Base-by-base conservation (phyloP, 2,329 filamentous ascomycete genomes). In the Pyrenophora seminiperda region DNA sequence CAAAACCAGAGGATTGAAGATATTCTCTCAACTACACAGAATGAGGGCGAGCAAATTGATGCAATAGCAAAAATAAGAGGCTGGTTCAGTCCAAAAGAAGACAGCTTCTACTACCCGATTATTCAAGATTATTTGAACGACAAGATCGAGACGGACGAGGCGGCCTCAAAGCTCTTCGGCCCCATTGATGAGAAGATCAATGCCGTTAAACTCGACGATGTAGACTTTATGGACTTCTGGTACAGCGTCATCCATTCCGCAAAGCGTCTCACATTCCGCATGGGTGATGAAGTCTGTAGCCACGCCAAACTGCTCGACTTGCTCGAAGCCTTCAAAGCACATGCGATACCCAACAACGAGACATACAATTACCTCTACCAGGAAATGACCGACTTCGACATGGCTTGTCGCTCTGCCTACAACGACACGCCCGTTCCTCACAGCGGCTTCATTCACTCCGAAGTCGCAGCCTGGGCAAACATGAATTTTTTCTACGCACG, bases 231-330 rank as follows among this genome's bases (percentile, higher is more conserved):
- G 29, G 63, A 67, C 24, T 46, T 72, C 2, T 70, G 65, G 63
- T 66, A 66, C 49, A 66, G 63, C 42, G 47, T 72, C 40, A 58
- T 72, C 7, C 68, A 72, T 39, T 59, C 66, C 1, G 61, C 68
- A 22, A 65, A 61, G 45, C 54, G 62, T 2, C 62, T 59, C 5
- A 36, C 61, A 1, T 68, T 56, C 47, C 48, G 41, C 3, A 27
- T 61, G n/a, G 22, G 24, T 18, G 5, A 27, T 4, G 20, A 2
- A 5, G 15, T 17, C 10, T 38, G 7, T 32, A 51, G 13, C 17
- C 66, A 67, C 24, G 27, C 48, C 9, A 58, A 56, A 34, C 53
- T 71, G 7, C 37, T 62, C 39, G 47, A 56, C 7, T 41, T 73
- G 7, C 31, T 71, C 22, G 40, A 40, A 10, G 58, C 57, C 1